Percentiles rank a stretch among this genome's conserved stretches.
phyloP scores from a whole-genome alignment of 305 asterid species.

The Striga hermonthica region DNA sequence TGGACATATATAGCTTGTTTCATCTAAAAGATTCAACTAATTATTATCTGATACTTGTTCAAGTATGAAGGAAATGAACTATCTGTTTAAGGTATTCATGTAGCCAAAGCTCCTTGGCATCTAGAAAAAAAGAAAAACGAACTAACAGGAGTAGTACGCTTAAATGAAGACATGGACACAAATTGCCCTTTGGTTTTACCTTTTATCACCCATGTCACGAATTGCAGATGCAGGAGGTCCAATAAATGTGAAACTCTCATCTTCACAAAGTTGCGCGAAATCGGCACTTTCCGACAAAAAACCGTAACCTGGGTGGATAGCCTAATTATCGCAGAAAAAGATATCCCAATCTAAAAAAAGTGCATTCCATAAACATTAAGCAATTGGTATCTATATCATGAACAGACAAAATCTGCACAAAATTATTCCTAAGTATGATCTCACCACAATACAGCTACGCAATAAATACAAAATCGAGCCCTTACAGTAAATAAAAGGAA shows the following conservation, averaged over 20 bases:
- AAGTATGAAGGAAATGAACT: slow-evolving; percentile 10
- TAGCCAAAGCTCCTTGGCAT: slow-evolving; percentile 10
- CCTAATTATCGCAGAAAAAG: slow-evolving; percentile 64
- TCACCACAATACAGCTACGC: not conserved
- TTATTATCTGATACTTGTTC: not conserved
- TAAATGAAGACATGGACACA: slow-evolving; percentile 11
- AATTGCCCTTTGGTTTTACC: slow-evolving; percentile 41
- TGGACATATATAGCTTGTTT: too few relatives aligned
- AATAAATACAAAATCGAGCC: slow-evolving; percentile 4
- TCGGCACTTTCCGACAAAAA: slow-evolving; percentile 94
- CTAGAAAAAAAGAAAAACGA: not conserved
- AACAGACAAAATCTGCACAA: too few relatives aligned
- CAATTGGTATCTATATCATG: not conserved
- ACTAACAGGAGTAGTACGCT: not conserved
- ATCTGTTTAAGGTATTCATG: not conserved
- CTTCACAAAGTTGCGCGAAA: slow-evolving; percentile 90
- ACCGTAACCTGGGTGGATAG: slow-evolving; percentile 99
- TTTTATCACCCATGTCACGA: slow-evolving; percentile 97
- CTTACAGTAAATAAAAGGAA: not conserved
- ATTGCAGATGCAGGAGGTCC: slow-evolving; percentile 98
- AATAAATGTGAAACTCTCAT: slow-evolving; percentile 70
- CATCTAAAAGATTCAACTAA: too few relatives aligned
- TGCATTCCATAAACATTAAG: slow-evolving; percentile 29
- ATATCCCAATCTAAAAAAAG: slow-evolving; percentile 35
- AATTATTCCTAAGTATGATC: not conserved